phyloP scores from a whole-genome alignment of 2,329 filamentous ascomycete species.

The Penicillium sp. region DNA sequence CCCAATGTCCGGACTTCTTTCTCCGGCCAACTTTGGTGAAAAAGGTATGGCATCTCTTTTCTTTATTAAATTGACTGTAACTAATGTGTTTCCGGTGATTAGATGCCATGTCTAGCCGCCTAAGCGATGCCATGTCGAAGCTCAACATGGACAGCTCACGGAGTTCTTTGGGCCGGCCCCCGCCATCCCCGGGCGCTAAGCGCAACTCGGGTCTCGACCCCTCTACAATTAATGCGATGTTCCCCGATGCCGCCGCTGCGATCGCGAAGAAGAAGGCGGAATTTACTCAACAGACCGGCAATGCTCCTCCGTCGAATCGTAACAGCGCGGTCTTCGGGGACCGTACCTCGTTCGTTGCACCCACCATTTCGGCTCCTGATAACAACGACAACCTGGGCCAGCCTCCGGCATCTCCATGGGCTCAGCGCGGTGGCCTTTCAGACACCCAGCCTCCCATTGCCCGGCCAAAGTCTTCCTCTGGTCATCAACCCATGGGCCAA shows the following conservation, averaged over 20 bases:
- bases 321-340: constrained; percentile 82
- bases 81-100: constrained; percentile 15
- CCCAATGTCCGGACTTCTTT: constrained; percentile 92
- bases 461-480: constrained; percentile 74
- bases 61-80: constrained; percentile 2
- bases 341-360: constrained; percentile 70
- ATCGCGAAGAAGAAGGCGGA: constrained; percentile 98
- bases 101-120: constrained; percentile 96
- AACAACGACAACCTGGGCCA: constrained; percentile 58
- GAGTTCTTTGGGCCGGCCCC: constrained; percentile 79
- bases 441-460: constrained; percentile 55
- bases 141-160: constrained; percentile 82
- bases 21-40: constrained; percentile 87
- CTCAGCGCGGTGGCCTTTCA: constrained; percentile 47
- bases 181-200: constrained; percentile 75
- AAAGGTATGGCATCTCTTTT: constrained; percentile 63
- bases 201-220: constrained; percentile 92
- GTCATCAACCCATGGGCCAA: constrained; percentile 83
- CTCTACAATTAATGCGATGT: constrained; percentile 96
- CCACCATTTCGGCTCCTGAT: constrained; percentile 71
- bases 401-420: constrained; percentile 80
- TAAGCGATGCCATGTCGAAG: constrained; percentile 96
- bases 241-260: constrained; percentile 95
- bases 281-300: constrained; percentile 92
- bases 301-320: constrained; percentile 83